Evolutionary conservation across 441 rosid species (phyloP).

Genomic region (Erodium texanum): DNA sequence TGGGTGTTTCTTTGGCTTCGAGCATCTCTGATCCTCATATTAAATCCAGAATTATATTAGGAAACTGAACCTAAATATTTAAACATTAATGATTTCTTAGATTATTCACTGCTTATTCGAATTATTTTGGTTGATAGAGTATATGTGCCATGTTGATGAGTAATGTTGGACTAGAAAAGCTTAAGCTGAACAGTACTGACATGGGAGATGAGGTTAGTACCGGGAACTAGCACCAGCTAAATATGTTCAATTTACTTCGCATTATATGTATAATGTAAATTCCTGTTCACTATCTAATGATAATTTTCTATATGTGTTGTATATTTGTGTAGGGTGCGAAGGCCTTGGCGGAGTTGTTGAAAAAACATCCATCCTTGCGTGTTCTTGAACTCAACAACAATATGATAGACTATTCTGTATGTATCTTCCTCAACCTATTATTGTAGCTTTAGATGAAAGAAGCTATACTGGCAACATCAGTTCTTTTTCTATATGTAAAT

Average conservation of each 20-base stretch:
- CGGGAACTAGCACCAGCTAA: constrained; percentile 10
- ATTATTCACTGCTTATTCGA: neutral
- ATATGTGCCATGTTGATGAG: constrained; percentile 60
- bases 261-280: constrained; percentile 4
- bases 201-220: constrained; percentile 79
- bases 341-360: constrained; percentile 74
- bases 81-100: neutral
- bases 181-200: constrained; percentile 73
- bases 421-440: constrained; percentile 21
- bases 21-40: neutral
- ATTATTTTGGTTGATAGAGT: constrained; percentile 34
- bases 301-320: constrained; percentile 14
- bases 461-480: constrained; percentile 20
- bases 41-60: no score
- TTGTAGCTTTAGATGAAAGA: constrained; percentile 12
- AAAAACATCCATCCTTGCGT: constrained; percentile 64
- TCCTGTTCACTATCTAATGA: neutral
- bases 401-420: constrained; percentile 87
- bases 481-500: constrained; percentile 11
- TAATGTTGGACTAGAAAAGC: constrained; percentile 63
- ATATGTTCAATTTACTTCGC: neutral
- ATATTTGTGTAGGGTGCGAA: constrained; percentile 64
- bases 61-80: no score
- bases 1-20: neutral
- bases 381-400: constrained; percentile 82